These are phyloP conservation scores for Emericellopsis cladophorae DNA, from an alignment of 2,329 filamentous ascomycete genomes.

Conservation along the genomic window DNA sequence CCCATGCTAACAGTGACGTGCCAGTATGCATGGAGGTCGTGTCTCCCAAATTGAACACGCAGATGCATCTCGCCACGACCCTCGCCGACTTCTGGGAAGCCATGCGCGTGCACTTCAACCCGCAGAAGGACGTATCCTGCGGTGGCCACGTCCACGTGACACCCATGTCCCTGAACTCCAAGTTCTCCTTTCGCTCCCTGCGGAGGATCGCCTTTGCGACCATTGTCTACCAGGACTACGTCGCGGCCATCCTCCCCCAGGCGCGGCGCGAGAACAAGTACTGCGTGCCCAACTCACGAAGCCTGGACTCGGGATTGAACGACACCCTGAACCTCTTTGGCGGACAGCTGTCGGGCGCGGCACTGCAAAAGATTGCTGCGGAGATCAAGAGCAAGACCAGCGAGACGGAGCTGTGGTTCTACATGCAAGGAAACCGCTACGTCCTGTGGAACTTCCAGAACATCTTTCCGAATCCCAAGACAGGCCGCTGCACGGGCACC, in stretches of 20 bases:
- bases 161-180: conserved; percentile 16
- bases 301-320: conserved; percentile 15
- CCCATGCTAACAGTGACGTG: too few species aligned
- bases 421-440: conserved; percentile 25
- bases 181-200: conserved; percentile 20
- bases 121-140: conserved; percentile 19
- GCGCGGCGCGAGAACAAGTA: conserved; percentile 20
- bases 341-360: not conserved
- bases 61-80: conserved; percentile 15
- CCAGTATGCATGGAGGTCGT: conserved; percentile 27
- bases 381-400: conserved; percentile 11
- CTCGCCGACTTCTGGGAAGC: conserved; percentile 27
- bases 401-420: conserved; percentile 18
- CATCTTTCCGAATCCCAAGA: conserved; percentile 22
- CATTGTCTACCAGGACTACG: conserved; percentile 19
- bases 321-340: conserved; percentile 9
- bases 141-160: conserved; percentile 27
- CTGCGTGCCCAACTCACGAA: conserved; percentile 19
- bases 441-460: conserved; percentile 28
- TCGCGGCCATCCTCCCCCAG: conserved; percentile 17
- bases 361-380: conserved; percentile 14
- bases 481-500: conserved; percentile 21
- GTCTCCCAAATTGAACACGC: conserved; percentile 23
- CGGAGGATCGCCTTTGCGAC: conserved; percentile 23
- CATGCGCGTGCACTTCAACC: conserved; percentile 26